phyloP scores from a whole-genome alignment of 2,329 filamentous ascomycete species.

The Chrysosphaeria jannelii region DNA sequence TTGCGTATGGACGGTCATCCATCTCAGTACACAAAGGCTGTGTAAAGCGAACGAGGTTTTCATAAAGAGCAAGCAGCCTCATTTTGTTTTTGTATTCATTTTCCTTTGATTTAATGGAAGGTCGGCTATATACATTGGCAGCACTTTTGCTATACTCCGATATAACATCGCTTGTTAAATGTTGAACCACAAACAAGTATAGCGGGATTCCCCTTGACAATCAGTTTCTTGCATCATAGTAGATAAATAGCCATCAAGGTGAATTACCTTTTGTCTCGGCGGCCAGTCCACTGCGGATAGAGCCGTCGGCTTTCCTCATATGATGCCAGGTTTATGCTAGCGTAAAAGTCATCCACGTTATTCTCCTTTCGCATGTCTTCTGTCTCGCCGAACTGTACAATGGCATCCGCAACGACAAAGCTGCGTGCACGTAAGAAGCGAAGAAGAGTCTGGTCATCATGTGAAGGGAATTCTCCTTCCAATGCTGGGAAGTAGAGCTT shows the following conservation, averaged over 20 bases:
- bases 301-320: slow-evolving; percentile 56
- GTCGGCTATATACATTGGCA: slow-evolving; percentile 21
- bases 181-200: slow-evolving; percentile 66
- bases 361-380: slow-evolving; percentile 67
- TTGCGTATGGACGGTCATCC: slow-evolving; percentile 34
- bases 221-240: no score
- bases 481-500: slow-evolving; percentile 25
- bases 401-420: slow-evolving; percentile 51
- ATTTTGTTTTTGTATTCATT: slow-evolving; percentile 42
- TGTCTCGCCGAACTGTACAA: slow-evolving; percentile 60
- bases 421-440: slow-evolving; percentile 65
- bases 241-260: no score
- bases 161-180: slow-evolving; percentile 59
- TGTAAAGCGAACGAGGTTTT: slow-evolving; percentile 67
- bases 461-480: slow-evolving; percentile 16
- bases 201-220: slow-evolving; percentile 72
- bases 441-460: slow-evolving; percentile 47
- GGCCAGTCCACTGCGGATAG: slow-evolving; percentile 90
- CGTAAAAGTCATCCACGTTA: slow-evolving; percentile 48
- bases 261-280: slow-evolving; percentile 54
- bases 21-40: slow-evolving; percentile 62
- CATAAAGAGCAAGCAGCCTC: slow-evolving; percentile 74
- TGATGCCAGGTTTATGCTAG: slow-evolving; percentile 57
- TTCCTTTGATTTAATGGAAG: no score
- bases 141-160: slow-evolving; percentile 43